Percentiles rank a stretch among this genome's conserved stretches.
These are phyloP conservation scores for Camelina laxa DNA, from an alignment of 345 rosid species.

Conservation along the genomic window DNA sequence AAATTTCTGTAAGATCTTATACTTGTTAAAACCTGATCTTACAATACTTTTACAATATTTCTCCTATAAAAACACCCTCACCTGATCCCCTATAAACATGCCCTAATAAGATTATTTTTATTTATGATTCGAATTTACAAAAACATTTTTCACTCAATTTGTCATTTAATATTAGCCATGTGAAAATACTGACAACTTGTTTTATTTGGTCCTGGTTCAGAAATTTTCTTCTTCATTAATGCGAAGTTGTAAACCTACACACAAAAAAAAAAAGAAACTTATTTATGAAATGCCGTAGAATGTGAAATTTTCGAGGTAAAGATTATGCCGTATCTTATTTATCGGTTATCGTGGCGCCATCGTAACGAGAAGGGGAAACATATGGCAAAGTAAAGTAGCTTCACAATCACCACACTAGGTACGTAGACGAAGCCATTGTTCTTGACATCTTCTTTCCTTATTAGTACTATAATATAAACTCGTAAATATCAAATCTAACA, in stretches of 20 bases:
- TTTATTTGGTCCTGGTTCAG: conserved; percentile 3
- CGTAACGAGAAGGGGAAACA: neutral
- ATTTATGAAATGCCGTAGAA: neutral
- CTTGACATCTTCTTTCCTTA: neutral
- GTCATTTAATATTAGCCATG: conserved; percentile 29
- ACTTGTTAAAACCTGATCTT: no score
- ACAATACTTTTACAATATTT: no score
- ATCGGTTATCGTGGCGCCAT: conserved; percentile 28
- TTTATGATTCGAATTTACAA: neutral
- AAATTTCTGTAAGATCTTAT: no score
- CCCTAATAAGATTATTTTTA: neutral
- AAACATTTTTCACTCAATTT: conserved; percentile 2
- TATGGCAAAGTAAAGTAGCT: conserved; percentile 31
- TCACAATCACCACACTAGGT: neutral
- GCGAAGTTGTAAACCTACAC: neutral
- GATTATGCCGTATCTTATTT: neutral
- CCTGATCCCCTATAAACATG: no score
- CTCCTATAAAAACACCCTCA: no score
- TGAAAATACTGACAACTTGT: conserved; percentile 31
- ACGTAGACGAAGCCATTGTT: conserved; percentile 14
- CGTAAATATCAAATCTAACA: neutral
- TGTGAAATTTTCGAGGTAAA: conserved; percentile 11
- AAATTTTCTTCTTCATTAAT: conserved; percentile 15
- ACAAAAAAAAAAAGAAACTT: neutral
- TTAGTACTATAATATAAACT: neutral